Conservation (phyloP, 202 grass and related monocot genomes). For the Setaria italica region DNA sequence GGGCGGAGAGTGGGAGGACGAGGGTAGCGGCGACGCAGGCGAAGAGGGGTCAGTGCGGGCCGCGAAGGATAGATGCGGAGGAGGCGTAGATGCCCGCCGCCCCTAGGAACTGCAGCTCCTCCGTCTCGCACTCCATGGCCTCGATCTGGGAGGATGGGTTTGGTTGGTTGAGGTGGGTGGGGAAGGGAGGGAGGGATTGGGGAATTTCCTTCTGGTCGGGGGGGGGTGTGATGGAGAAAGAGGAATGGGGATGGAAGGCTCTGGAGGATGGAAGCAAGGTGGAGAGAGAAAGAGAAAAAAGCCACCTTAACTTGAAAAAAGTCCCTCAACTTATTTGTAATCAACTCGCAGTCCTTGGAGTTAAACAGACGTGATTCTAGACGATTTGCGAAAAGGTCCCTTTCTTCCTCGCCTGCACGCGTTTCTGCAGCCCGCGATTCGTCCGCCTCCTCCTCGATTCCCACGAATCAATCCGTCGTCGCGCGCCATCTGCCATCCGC, state of each 20-base stretch:
- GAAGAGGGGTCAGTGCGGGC: slow-evolving; percentile 53
- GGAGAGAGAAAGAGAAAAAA: no score
- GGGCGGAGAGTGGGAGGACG: slow-evolving; percentile 74
- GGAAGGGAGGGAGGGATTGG: background rate
- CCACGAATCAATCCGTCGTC: no score
- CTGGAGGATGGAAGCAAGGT: no score
- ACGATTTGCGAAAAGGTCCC: no score
- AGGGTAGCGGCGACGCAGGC: slow-evolving; percentile 62
- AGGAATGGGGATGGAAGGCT: background rate
- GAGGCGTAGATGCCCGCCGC: slow-evolving; percentile 57
- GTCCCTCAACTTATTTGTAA: no score
- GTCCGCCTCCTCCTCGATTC: no score
- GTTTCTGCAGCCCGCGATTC: no score
- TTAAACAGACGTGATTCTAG: no score
- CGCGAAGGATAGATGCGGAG: slow-evolving; percentile 49
- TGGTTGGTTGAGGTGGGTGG: background rate
- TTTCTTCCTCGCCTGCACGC: no score
- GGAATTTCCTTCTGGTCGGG: background rate
- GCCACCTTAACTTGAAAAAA: no score
- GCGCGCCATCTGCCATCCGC: no score
- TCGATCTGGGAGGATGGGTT: background rate
- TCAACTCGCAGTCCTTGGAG: no score
- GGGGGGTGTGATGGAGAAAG: background rate
- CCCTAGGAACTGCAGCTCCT: slow-evolving; percentile 93
- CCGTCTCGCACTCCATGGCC: slow-evolving; percentile 84